phyloP scores from a whole-genome alignment of 1,139 yeast species.

The Ogataea hybrid region DNA sequence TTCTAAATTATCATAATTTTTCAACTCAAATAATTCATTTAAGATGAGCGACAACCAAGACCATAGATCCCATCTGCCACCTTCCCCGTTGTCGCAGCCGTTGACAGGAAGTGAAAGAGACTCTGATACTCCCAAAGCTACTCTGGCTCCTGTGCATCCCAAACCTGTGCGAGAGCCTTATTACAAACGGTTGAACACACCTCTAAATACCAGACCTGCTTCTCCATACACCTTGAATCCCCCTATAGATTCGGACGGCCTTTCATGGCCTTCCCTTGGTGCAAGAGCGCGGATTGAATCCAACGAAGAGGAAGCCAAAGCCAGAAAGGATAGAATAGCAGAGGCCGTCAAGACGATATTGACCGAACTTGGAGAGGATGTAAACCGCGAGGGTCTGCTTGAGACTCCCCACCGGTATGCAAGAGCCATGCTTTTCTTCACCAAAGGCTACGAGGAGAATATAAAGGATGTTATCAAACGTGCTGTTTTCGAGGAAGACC shows the following conservation, averaged over 20 bases:
- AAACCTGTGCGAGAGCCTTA: constrained; percentile 32
- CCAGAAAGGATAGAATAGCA: constrained; percentile 74
- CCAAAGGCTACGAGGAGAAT: too few relatives aligned
- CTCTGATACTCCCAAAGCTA: constrained; percentile 7
- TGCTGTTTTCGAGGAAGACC: too few relatives aligned
- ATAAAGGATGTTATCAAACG: too few relatives aligned
- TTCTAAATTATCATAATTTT: constrained; percentile 1
- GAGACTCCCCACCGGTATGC: too few relatives aligned
- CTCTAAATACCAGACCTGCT: constrained; percentile 74
- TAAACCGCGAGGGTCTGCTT: too few relatives aligned
- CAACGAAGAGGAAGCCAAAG: constrained; percentile 56
- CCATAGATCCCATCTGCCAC: constrained; percentile 10
- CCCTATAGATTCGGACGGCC: constrained; percentile 85
- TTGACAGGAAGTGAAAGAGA: constrained; percentile 9
- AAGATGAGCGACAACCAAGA: constrained; percentile 5
- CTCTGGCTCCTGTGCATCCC: constrained; percentile 23
- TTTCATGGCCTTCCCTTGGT: constrained; percentile 94
- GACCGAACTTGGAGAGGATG: constrained; percentile 79
- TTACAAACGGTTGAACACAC: constrained; percentile 35
- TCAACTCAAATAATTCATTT: constrained; percentile 1
- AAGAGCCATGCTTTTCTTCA: too few relatives aligned
- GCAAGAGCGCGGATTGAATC: constrained; percentile 73
- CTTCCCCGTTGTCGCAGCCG: constrained; percentile 19
- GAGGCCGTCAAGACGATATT: constrained; percentile 81
- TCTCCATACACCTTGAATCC: constrained; percentile 82